These are phyloP conservation scores for Oleoguttula mirabilis DNA, from an alignment of 495 filamentous ascomycete species.

Conservation along the genomic window DNA sequence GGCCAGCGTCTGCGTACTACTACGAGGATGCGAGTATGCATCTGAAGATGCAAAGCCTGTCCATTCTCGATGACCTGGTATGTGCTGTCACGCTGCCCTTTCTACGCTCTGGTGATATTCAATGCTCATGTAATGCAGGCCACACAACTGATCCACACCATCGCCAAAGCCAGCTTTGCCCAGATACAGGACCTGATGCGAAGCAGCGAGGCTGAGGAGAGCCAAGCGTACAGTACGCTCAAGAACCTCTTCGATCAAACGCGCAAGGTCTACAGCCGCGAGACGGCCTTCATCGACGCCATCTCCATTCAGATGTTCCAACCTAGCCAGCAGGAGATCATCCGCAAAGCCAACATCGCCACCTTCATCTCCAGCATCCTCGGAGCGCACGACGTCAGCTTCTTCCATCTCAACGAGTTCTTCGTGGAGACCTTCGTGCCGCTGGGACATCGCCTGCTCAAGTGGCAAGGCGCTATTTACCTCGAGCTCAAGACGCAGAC, in stretches of 20 bases:
- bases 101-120: neutral
- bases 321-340: conserved; percentile 44
- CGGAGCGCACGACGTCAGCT: conserved; percentile 63
- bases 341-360: conserved; percentile 78
- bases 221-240: conserved; percentile 68
- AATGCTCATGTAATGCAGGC: conserved; percentile 37
- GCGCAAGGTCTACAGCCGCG: conserved; percentile 62
- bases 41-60: conserved; percentile 55
- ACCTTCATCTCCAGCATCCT: conserved; percentile 75
- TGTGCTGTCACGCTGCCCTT: conserved; percentile 8
- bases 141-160: conserved; percentile 54
- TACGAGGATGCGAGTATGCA: conserved; percentile 42
- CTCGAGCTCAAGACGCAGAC: conserved; percentile 79
- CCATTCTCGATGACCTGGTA: conserved; percentile 63
- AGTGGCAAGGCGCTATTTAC: conserved; percentile 58
- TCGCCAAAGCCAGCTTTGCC: conserved; percentile 54
- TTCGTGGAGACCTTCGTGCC: conserved; percentile 79
- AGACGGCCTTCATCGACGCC: conserved; percentile 57
- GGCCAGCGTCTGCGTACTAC: neutral
- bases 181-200: conserved; percentile 68
- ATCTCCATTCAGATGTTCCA: conserved; percentile 51
- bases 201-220: conserved; percentile 58
- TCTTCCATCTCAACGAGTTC: conserved; percentile 70
- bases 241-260: conserved; percentile 71
- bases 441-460: conserved; percentile 57